Conservation (phyloP, 495 filamentous ascomycete species). For the Penicillium diatomitis region DNA sequence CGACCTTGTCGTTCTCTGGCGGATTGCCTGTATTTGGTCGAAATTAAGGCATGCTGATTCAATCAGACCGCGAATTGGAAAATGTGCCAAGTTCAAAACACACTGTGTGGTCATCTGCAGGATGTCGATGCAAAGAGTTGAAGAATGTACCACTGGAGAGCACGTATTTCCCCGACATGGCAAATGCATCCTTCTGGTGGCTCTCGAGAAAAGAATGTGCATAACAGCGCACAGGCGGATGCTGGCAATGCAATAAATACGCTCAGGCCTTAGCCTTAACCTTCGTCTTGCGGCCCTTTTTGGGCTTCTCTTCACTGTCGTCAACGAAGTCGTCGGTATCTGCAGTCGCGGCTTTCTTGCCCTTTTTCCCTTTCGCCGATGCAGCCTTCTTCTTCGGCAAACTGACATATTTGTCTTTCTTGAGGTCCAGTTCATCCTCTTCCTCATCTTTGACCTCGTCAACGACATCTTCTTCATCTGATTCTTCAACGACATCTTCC, state of each 20-base stretch:
- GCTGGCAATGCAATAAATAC: constrained; percentile 6
- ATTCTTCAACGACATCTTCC: constrained; percentile 92
- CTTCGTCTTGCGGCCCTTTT: constrained; percentile 38
- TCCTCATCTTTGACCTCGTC: constrained; percentile 54
- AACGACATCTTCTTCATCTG: constrained; percentile 61
- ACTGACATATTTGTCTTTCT: constrained; percentile 95
- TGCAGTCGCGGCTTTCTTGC: constrained; percentile 36
- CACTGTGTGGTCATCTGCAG: too few relatives aligned
- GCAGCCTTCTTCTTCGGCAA: constrained; percentile 70
- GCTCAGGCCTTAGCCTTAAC: constrained; percentile 31
- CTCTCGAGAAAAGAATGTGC: not conserved
- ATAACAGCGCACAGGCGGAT: not conserved
- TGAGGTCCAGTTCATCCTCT: constrained; percentile 65
- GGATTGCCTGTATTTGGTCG: too few relatives aligned
- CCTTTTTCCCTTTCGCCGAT: constrained; percentile 45
- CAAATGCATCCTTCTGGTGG: too few relatives aligned
- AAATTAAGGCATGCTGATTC: too few relatives aligned
- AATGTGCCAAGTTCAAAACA: too few relatives aligned
- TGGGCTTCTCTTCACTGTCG: constrained; percentile 44
- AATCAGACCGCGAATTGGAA: too few relatives aligned
- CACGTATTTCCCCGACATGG: too few relatives aligned
- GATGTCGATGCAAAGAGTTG: too few relatives aligned
- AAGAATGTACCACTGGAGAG: too few relatives aligned
- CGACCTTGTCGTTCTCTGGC: too few relatives aligned
- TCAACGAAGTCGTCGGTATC: constrained; percentile 31